Evolutionary conservation across 83 land plant genomes (phyloP).

Genomic region (Picea abies): DNA sequence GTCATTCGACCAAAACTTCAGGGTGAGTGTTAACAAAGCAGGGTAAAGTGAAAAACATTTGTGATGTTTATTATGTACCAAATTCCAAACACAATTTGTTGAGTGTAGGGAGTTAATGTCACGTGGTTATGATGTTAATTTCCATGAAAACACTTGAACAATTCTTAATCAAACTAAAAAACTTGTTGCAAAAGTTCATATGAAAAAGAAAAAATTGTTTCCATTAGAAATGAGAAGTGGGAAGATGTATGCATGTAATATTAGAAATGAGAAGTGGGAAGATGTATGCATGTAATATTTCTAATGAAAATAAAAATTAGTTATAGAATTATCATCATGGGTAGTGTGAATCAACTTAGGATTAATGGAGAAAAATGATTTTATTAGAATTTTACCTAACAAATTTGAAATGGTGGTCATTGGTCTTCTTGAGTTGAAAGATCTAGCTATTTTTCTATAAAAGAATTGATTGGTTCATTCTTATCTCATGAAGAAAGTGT

Average conservation of each 20-base stretch:
- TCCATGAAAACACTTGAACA: not conserved
- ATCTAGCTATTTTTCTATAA: not conserved
- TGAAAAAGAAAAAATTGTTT: not conserved
- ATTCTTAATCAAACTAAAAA: no score
- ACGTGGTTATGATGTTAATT: not conserved
- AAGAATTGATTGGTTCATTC: not conserved
- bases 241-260: no score
- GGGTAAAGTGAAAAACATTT: no score
- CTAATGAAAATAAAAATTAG: no score
- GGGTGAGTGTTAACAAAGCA: not conserved
- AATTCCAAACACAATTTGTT: not conserved
- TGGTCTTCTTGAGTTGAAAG: not conserved
- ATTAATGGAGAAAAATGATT: not conserved
- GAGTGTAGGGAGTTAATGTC: not conserved
- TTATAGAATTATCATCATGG: not conserved
- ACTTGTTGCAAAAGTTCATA: no score
- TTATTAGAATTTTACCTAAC: no score
- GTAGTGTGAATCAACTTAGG: not conserved
- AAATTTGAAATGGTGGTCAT: not conserved
- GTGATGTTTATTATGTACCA: not conserved
- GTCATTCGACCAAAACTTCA: no score
- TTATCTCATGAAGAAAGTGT: no score
- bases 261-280: no score
- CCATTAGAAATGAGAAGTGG: no score
- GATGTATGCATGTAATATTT: no score